A percentile compares a stretch with the other conserved stretches of the same genome.
phyloP scores from a whole-genome alignment of 2,329 filamentous ascomycete genomes.

The Phialophora expanda region DNA sequence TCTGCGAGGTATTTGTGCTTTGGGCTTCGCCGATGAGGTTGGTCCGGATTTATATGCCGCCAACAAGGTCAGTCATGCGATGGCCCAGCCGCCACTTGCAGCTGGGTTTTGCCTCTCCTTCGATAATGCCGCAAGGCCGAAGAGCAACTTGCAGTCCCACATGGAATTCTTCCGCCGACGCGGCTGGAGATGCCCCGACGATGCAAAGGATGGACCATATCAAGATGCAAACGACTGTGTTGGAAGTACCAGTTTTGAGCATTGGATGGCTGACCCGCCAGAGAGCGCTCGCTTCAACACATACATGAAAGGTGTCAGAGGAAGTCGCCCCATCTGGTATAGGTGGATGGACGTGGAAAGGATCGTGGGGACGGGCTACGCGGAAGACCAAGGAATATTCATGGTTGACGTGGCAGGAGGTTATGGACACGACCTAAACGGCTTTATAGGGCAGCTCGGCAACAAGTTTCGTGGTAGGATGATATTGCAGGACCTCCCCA shows the following conservation, averaged over 20 bases:
- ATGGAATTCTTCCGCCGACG: background rate
- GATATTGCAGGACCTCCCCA: conserved; percentile 4
- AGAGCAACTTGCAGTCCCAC: conserved; percentile 4
- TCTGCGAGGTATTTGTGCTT: conserved; percentile 1
- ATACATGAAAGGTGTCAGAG: conserved; percentile 1
- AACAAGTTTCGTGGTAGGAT: conserved; percentile 1
- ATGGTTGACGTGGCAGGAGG: conserved; percentile 8
- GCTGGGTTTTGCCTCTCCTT: conserved; percentile 1
- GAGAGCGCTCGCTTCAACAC: conserved; percentile 10
- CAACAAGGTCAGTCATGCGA: conserved; percentile 6
- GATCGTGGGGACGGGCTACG: background rate
- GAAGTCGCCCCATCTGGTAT: conserved; percentile 6
- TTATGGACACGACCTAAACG: background rate
- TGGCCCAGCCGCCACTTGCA: conserved; percentile 7
- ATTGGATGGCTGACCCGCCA: conserved; percentile 2
- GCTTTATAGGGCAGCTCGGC: background rate
- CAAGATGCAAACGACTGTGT: conserved; percentile 3
- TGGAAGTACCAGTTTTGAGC: conserved; percentile 3
- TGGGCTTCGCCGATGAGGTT: background rate
- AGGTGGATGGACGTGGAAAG: background rate
- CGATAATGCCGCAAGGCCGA: conserved; percentile 2
- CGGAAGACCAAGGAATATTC: background rate
- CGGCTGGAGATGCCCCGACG: background rate
- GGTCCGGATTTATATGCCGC: background rate
- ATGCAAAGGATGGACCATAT: conserved; percentile 4